phyloP scores from a whole-genome alignment of 257 asterid genomes.

The Paulownia fortunei region DNA sequence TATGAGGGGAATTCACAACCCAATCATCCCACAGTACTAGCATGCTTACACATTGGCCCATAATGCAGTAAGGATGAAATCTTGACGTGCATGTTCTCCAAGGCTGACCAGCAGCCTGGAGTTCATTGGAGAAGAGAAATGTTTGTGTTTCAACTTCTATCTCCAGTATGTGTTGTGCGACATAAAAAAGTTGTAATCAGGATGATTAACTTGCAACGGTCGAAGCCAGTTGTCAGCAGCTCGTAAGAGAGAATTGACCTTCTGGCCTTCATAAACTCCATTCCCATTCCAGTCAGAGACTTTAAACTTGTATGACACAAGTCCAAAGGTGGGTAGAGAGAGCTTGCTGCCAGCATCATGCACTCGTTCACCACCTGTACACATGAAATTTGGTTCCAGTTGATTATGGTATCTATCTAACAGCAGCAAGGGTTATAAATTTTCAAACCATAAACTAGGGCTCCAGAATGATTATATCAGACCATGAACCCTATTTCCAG shows the following conservation, averaged over 20 bases:
- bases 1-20: background rate
- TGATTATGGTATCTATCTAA: conserved; percentile 27
- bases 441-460: no score
- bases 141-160: conserved; percentile 32
- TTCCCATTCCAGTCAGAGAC: conserved; percentile 55
- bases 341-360: conserved; percentile 51
- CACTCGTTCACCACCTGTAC: conserved; percentile 39
- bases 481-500: background rate
- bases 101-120: background rate
- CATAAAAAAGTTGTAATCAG: conserved; percentile 70
- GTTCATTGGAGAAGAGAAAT: conserved; percentile 18
- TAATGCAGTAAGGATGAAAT: background rate
- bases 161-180: conserved; percentile 59
- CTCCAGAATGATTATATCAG: background rate
- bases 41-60: background rate
- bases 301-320: conserved; percentile 79
- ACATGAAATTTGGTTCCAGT: conserved; percentile 33
- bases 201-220: conserved; percentile 68
- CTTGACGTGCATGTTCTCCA: background rate
- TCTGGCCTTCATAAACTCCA: conserved; percentile 61
- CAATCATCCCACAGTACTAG: background rate
- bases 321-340: conserved; percentile 74
- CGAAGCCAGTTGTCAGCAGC: conserved; percentile 87
- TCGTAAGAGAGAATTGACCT: conserved; percentile 57
- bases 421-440: no score